Conservation (phyloP, 2,329 filamentous ascomycete genomes). For the Calonectria ilicicola region DNA sequence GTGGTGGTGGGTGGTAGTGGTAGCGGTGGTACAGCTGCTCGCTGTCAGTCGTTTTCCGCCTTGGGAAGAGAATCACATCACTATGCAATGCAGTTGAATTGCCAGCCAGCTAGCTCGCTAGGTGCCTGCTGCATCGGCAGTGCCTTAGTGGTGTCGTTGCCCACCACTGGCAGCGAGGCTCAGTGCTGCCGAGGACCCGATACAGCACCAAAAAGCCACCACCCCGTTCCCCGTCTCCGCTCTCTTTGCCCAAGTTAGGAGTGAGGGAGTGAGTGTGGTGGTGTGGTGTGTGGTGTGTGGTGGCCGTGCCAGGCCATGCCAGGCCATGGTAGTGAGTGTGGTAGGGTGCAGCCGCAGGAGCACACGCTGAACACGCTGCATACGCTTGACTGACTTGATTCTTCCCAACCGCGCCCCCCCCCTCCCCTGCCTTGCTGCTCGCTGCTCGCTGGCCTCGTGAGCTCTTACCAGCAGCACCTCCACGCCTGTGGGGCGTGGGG, state of each 20-base stretch:
- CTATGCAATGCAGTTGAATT: background rate
- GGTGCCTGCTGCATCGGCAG: background rate
- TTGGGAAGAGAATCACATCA: background rate
- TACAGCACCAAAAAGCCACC: background rate
- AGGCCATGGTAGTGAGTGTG: too few relatives aligned
- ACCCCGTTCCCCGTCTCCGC: background rate
- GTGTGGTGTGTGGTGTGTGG: too few relatives aligned
- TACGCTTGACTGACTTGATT: background rate
- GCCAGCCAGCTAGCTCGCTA: background rate
- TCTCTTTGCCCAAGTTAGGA: conserved; percentile 4
- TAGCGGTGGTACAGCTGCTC: too few relatives aligned
- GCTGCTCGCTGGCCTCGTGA: conserved; percentile 34
- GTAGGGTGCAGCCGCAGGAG: conserved; percentile 3
- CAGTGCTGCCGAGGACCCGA: conserved; percentile 16
- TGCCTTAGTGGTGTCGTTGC: conserved; percentile 10
- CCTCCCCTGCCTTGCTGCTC: conserved; percentile 4
- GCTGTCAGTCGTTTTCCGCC: background rate
- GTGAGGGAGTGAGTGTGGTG: too few relatives aligned
- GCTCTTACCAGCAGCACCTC: conserved; percentile 37
- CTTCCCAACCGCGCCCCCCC: conserved; percentile 2
- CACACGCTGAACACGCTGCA: background rate
- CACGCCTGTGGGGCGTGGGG: conserved; percentile 45
- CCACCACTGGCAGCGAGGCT: conserved; percentile 3
- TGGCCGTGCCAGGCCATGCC: too few relatives aligned
- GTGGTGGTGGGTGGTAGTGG: too few relatives aligned